Conservation (phyloP, 495 filamentous ascomycete genomes). For the Copromyces sp. region DNA sequence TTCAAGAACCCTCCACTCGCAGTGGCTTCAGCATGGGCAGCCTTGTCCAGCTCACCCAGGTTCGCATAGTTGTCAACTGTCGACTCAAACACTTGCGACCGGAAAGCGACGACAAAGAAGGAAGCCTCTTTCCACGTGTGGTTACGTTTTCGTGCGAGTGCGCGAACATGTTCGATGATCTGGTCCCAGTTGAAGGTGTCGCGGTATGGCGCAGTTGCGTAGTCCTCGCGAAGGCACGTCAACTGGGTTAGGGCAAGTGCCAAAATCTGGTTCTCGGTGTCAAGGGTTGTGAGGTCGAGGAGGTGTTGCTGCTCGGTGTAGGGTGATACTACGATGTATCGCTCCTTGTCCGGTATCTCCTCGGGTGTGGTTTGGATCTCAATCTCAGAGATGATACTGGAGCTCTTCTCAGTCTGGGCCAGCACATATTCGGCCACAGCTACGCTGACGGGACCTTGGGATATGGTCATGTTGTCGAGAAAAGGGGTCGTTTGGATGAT, state of each 20-base stretch:
- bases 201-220: slow-evolving; percentile 64
- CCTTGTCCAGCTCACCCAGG: slow-evolving; percentile 58
- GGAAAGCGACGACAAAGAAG: slow-evolving; percentile 79
- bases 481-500: neutral
- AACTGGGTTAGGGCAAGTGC: slow-evolving; percentile 58
- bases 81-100: slow-evolving; percentile 53
- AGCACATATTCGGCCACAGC: neutral
- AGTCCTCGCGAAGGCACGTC: slow-evolving; percentile 51
- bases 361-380: neutral
- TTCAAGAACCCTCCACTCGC: slow-evolving; percentile 75
- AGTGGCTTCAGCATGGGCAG: slow-evolving; percentile 67
- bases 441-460: slow-evolving; percentile 6
- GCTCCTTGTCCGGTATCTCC: neutral
- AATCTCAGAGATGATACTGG: slow-evolving; percentile 3
- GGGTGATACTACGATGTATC: slow-evolving; percentile 58
- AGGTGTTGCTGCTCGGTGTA: slow-evolving; percentile 60
- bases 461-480: slow-evolving; percentile 10
- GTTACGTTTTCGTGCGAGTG: slow-evolving; percentile 32
- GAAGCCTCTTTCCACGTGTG: slow-evolving; percentile 50
- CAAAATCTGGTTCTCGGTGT: slow-evolving; percentile 54
- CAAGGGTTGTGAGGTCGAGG: slow-evolving; percentile 56
- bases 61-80: slow-evolving; percentile 43
- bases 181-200: slow-evolving; percentile 70
- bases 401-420: slow-evolving; percentile 2
- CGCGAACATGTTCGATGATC: slow-evolving; percentile 45